A percentile compares a stretch with the other conserved stretches of the same genome.
Conservation (phyloP, 495 filamentous ascomycete genomes). For the Chlorociboria aeruginascens region DNA sequence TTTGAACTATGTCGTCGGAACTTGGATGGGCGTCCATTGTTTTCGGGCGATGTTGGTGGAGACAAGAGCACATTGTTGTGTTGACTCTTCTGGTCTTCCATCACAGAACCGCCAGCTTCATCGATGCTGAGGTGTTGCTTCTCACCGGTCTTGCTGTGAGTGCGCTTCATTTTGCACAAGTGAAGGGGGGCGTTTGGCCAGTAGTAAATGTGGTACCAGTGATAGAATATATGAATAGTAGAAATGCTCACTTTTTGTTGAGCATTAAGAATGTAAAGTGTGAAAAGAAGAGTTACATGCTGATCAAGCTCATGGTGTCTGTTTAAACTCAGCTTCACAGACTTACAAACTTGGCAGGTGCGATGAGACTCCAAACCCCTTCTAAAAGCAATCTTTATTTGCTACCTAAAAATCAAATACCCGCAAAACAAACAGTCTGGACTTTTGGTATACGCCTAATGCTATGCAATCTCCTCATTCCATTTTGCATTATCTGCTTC, state of each 20-base stretch:
- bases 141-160: constrained; percentile 1
- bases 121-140: neutral
- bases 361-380: neutral
- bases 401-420: constrained; percentile 1
- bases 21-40: constrained; percentile 17
- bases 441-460: constrained; percentile 20
- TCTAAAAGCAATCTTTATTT: constrained; percentile 3
- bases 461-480: constrained; percentile 23
- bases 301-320: neutral
- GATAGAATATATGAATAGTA: neutral
- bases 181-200: neutral
- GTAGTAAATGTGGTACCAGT: neutral
- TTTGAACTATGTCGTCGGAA: constrained; percentile 28
- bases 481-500: constrained; percentile 14
- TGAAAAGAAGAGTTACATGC: too few species aligned
- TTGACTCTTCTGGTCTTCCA: neutral
- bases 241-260: neutral
- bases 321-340: neutral
- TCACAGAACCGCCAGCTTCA: constrained; percentile 4
- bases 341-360: neutral
- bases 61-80: neutral
- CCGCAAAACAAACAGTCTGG: neutral
- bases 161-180: constrained; percentile 8
- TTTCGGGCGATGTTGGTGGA: constrained; percentile 4
- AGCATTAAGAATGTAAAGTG: too few species aligned